Evolutionary conservation across 2,329 filamentous ascomycete species (phyloP).

Genomic region (Aureobasidium zeae): DNA sequence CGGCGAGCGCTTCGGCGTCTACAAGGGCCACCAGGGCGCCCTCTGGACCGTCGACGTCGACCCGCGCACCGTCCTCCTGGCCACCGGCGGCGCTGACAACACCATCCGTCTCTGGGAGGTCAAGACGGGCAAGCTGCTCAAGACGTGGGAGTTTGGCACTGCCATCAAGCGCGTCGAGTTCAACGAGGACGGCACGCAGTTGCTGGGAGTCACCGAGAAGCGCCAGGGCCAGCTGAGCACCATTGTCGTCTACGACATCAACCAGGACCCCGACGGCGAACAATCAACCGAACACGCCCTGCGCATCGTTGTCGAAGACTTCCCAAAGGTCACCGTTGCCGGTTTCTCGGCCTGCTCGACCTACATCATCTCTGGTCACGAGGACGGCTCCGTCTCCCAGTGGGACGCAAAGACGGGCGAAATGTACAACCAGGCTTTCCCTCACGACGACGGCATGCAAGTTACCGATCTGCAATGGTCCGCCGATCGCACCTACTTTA

Average conservation of each 20-base stretch:
- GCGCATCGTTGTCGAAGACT: slow-evolving; percentile 78
- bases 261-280: slow-evolving; percentile 68
- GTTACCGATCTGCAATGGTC: slow-evolving; percentile 96
- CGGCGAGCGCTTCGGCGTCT: slow-evolving; percentile 93
- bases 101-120: slow-evolving; percentile 96
- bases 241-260: slow-evolving; percentile 87
- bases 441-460: slow-evolving; percentile 72
- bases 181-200: slow-evolving; percentile 79
- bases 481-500: slow-evolving; percentile 89
- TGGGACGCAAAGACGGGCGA: slow-evolving; percentile 92
- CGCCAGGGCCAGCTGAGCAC: slow-evolving; percentile 93
- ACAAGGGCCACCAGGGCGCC: slow-evolving; percentile 92
- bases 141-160: slow-evolving; percentile 96
- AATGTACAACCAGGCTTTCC: slow-evolving; percentile 66
- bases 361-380: slow-evolving; percentile 96
- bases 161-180: slow-evolving; percentile 98
- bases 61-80: slow-evolving; percentile 82
- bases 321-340: slow-evolving; percentile 94
- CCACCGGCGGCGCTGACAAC: slow-evolving; percentile 94
- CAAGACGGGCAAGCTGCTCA: slow-evolving; percentile 82
- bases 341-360: slow-evolving; percentile 91
- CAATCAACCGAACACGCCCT: slow-evolving; percentile 76
- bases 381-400: slow-evolving; percentile 83
- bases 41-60: slow-evolving; percentile 98
- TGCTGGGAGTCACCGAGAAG: slow-evolving; percentile 96